Evolutionary conservation across 257 asterid genomes (phyloP), one percentile per base, ranked within the genome.

Genomic region (Lavandula angustifolia): DNA sequence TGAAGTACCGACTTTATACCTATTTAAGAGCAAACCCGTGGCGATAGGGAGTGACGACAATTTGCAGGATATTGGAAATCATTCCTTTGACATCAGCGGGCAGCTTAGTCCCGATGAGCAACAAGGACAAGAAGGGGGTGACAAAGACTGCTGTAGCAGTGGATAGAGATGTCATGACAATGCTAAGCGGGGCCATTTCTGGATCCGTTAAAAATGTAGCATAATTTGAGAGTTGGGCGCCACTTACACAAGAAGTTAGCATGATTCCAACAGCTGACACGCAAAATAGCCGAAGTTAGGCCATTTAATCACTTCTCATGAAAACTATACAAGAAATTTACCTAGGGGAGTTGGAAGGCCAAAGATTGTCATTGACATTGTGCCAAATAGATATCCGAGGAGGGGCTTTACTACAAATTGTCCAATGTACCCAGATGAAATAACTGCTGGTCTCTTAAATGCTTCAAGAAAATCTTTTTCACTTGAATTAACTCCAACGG

Each of bases 1-100:
- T 6, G n/a, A 54, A 80, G 80, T 8, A 60, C 44, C 18, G 55
- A 68, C 3, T 16, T 17, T 54, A 32, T 73, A 89, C 99, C 96
- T 80, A 70, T 89, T 92, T 64, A 92, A 78, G 70, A 92, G 81
- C 77, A 92, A 81, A 13, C 97, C 99, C 4, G 88, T 82, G 70
- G 94, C 97, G 71, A 92, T 75, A 7, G 99, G 99, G 97, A 54
- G 90, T 78, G 67, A 92, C 90, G 46, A 92, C 97, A 65, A 92
- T 92, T 82, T 92, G 99, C 56, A 87, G 71, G 68, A 92, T 89
- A 74, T 78, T 87, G 53, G 96, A 87, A 80, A 92, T 70, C 99
- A 92, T 89, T 75, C 97, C 97, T 74, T 77, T 92, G 54, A 83
- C 97, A 53, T 92, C 99, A 69, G 87, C 96, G 2, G 99, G 99